These are phyloP conservation scores for Seiridium unicorne DNA, from an alignment of 2,329 filamentous ascomycete genomes.

Conservation along the genomic window DNA sequence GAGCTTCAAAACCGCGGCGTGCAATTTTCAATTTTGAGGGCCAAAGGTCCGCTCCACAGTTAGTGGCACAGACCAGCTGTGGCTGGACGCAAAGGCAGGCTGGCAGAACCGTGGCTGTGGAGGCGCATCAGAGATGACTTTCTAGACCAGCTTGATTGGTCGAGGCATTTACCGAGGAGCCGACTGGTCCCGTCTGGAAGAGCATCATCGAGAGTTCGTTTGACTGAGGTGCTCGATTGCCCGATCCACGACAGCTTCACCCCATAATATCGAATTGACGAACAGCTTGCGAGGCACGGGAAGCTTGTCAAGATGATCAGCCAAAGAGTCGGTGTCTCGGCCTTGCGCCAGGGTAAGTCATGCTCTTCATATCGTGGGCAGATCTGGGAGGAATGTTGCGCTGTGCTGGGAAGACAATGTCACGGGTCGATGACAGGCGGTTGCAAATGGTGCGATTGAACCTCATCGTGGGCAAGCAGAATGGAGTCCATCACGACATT, in stretches of 20 bases:
- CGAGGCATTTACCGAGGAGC: constrained; percentile 9
- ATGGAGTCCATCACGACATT: no score
- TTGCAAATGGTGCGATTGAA: background rate
- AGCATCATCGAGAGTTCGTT: constrained; percentile 2
- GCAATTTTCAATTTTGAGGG: background rate
- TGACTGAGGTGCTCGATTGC: background rate
- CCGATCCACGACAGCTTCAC: background rate
- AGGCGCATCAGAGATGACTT: constrained; percentile 2
- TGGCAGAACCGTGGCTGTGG: background rate
- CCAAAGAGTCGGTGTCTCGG: constrained; percentile 56
- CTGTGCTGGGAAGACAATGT: background rate
- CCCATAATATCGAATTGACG: background rate
- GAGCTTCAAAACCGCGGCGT: background rate
- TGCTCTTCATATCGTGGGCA: no score
- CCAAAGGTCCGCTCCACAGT: background rate
- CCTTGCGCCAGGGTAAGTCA: constrained; percentile 55
- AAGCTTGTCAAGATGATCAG: constrained; percentile 46
- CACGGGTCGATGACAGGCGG: background rate
- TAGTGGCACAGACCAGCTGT: background rate
- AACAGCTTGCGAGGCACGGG: background rate
- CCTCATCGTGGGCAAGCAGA: no score
- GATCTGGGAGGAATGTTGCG: background rate
- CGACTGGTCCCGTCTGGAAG: constrained; percentile 4
- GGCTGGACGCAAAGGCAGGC: background rate
- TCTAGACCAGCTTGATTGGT: constrained; percentile 1